Percentiles rank a stretch among this genome's conserved stretches.
Conservation (phyloP, 2,329 filamentous ascomycete genomes). For the Amesomyces nigricolor region DNA sequence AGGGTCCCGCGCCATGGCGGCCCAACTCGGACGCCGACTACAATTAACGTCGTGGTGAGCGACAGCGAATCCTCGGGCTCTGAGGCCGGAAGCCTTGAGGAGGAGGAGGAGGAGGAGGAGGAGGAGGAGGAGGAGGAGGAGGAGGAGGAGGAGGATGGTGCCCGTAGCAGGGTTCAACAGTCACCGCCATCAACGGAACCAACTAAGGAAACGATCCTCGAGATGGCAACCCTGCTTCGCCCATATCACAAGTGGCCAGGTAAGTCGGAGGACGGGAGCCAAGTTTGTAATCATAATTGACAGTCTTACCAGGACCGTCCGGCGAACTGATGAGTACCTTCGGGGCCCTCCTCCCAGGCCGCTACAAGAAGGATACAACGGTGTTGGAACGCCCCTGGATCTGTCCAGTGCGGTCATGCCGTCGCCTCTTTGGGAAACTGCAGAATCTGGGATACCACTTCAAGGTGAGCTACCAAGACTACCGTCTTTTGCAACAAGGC, state of each 20-base stretch:
- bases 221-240: conserved; percentile 18
- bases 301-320: too few relatives aligned
- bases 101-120: too few relatives aligned
- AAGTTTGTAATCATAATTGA: background rate
- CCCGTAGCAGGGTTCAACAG: too few relatives aligned
- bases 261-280: background rate
- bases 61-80: background rate
- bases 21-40: background rate
- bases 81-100: background rate
- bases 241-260: conserved; percentile 19
- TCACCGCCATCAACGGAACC: too few relatives aligned
- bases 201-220: background rate
- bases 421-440: conserved; percentile 3
- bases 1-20: conserved; percentile 1
- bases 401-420: conserved; percentile 22
- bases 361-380: conserved; percentile 13
- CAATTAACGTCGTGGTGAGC: too few relatives aligned
- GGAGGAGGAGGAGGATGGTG: too few relatives aligned
- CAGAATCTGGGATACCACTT: conserved; percentile 15
- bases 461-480: conserved; percentile 1
- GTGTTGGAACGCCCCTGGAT: conserved; percentile 19
- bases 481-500: background rate
- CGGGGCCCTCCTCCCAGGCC: conserved; percentile 19
- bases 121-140: too few relatives aligned
- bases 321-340: background rate